These are phyloP conservation scores for Pichia sp. DNA, from an alignment of 1,139 yeast genomes.

Conservation along the genomic window DNA sequence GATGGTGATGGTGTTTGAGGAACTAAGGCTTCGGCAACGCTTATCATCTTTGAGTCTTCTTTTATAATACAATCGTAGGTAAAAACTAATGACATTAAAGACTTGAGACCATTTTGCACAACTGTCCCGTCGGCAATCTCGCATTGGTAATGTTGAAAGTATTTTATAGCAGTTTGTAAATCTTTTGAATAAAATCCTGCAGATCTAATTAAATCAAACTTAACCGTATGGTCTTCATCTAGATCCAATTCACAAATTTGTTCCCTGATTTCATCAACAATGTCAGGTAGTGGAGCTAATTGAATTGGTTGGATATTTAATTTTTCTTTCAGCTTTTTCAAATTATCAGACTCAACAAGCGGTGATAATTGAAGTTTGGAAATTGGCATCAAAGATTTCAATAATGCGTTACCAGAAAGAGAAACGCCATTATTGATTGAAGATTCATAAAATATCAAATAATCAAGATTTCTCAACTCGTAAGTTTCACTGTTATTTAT, in stretches of 20 bases:
- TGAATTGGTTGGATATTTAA: slow-evolving; percentile 3
- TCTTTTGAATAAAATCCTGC: slow-evolving; percentile 29
- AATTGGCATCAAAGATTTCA: slow-evolving; percentile 20
- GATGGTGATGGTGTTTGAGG: slow-evolving; percentile 35
- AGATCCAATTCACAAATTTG: slow-evolving; percentile 17
- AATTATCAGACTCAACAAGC: slow-evolving; percentile 13
- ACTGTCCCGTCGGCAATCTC: slow-evolving; percentile 30
- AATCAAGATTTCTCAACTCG: slow-evolving; percentile 18
- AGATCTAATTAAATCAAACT: slow-evolving; percentile 26
- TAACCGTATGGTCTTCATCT: slow-evolving; percentile 16
- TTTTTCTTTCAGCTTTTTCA: slow-evolving; percentile 7
- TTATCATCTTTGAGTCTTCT: slow-evolving; percentile 31
- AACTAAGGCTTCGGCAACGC: slow-evolving; percentile 43
- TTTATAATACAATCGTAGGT: slow-evolving; percentile 39
- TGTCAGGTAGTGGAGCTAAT: slow-evolving; percentile 11
- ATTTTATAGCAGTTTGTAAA: slow-evolving; percentile 35
- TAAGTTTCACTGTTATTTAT: slow-evolving; percentile 2
- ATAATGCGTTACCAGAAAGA: slow-evolving; percentile 15
- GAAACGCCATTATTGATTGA: slow-evolving; percentile 14
- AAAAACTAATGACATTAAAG: slow-evolving; percentile 33
- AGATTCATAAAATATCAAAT: slow-evolving; percentile 18
- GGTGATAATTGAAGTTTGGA: slow-evolving; percentile 14
- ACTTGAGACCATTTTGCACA: slow-evolving; percentile 33
- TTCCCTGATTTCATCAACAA: slow-evolving; percentile 16
- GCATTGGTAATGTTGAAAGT: slow-evolving; percentile 43